Percentiles rank a stretch among this genome's conserved stretches.
Conservation (phyloP, 192 early-diverging fungal species). For the Podila clonocystis region DNA sequence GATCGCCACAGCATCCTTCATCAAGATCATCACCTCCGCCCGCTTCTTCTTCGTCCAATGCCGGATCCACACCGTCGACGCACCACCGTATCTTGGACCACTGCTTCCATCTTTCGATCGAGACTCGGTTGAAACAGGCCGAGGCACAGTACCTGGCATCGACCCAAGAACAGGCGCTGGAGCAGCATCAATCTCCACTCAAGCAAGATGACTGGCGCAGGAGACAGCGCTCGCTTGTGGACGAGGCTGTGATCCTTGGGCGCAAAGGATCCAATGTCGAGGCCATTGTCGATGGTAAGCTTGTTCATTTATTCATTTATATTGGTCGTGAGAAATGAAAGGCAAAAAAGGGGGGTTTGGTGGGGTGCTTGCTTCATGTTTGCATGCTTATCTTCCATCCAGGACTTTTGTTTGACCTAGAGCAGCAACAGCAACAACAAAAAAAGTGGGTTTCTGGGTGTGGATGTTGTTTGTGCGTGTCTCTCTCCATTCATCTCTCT, state of each 20-base stretch:
- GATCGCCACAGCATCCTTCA: conserved; percentile 12
- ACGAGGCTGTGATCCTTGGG: conserved; percentile 50
- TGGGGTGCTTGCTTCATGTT: too few species aligned
- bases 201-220: conserved; percentile 40
- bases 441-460: too few species aligned
- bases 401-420: too few species aligned
- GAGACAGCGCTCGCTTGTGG: conserved; percentile 42
- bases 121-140: conserved; percentile 62
- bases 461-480: too few species aligned
- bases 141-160: conserved; percentile 49
- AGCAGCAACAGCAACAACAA: too few species aligned
- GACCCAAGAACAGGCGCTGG: conserved; percentile 41
- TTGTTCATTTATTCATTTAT: neutral
- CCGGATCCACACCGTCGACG: conserved; percentile 47
- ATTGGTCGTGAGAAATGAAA: too few species aligned
- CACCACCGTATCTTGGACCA: conserved; percentile 66
- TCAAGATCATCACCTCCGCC: conserved; percentile 29
- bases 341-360: too few species aligned
- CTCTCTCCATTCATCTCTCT: too few species aligned
- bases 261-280: conserved; percentile 62
- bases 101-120: conserved; percentile 62
- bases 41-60: neutral
- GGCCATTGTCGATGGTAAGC: conserved; percentile 61
- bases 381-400: too few species aligned
- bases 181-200: conserved; percentile 37